Percentiles rank a stretch among this genome's conserved stretches.
Conservation (phyloP, 148 eudicot species). For the Pharnaceum exiguum region DNA sequence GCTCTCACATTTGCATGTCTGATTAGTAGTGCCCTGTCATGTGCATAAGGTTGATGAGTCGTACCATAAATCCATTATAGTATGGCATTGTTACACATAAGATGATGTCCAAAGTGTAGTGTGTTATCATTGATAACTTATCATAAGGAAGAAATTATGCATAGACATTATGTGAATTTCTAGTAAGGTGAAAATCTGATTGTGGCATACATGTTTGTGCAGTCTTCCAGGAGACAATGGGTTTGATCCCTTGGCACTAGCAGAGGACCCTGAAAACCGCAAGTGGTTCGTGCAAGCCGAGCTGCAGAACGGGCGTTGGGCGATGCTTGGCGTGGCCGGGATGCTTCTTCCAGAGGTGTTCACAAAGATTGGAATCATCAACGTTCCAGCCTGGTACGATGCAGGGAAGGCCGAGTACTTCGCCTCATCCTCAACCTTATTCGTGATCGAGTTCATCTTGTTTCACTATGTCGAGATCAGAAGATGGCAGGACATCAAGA, state of each 20-base stretch:
- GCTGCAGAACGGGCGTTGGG: constrained; percentile 93
- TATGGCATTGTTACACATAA: too few relatives aligned
- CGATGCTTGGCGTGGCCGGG: constrained; percentile 93
- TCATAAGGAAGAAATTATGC: background rate
- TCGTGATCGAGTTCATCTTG: constrained; percentile 93
- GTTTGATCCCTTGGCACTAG: constrained; percentile 88
- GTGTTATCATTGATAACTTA: too few relatives aligned
- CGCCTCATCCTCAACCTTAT: constrained; percentile 88
- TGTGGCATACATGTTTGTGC: background rate
- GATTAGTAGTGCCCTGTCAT: background rate
- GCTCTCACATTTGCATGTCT: background rate
- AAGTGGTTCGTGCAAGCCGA: constrained; percentile 94
- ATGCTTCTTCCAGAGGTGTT: constrained; percentile 91
- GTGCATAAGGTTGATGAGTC: background rate
- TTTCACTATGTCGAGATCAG: constrained; percentile 97
- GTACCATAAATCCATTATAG: background rate
- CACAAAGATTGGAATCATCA: constrained; percentile 66
- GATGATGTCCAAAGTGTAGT: background rate
- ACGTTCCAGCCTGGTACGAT: constrained; percentile 83
- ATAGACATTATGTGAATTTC: background rate
- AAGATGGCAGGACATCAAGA: constrained; percentile 98
- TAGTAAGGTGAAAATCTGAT: background rate
- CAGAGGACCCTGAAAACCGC: constrained; percentile 95
- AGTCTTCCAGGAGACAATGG: constrained; percentile 99
- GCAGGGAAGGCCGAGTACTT: constrained; percentile 91